Evolutionary conservation across 2,329 filamentous ascomycete genomes (phyloP), one percentile per base, ranked within the genome.

Genomic region (Penicillium vulpinum): DNA sequence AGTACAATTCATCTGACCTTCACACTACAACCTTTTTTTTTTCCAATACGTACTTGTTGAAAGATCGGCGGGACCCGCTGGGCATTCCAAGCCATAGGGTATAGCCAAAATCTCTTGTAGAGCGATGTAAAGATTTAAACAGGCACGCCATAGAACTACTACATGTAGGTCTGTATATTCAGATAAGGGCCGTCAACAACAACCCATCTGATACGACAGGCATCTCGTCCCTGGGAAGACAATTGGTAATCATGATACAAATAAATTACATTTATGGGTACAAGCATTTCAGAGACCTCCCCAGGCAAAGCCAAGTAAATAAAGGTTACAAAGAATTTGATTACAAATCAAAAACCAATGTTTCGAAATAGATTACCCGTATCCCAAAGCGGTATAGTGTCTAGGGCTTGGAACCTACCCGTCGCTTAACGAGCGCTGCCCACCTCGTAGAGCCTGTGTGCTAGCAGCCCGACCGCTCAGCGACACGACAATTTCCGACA

Each of bases 371-470:
- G 35, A 54, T 56, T 58, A 65, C 62, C 2, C 0, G 4, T 40
- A 18, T 16, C 68, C 67, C 26, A 62, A 70, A 63, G 2, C 0
- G 61, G 68, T 48, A 51, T 73, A 73, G 70, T 53, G 62, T 35
- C 11, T 64, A 77, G 77, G 75, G 75, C 74, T 63, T 74, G 66
- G 39, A 64, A 71, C 72, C 73, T 75, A 71, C 65, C 60, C 65
- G 67, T 76, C 75, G 73, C 74, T 77, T 77, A 77, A 67, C 73
- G 74, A 76, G 71, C 64, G 66, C 67, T 64, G 58, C 70, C 73
- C 73, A 74, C 72, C 68, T 69, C 66, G 64, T 47, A 66, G 63
- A 67, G 59, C 47, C 57, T 66, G 67, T 66, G 65, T 61, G 62
- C 56, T 51, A 56, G 54, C 53, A 67, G 62, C 62, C 69, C 65